phyloP scores from a whole-genome alignment of 2,329 filamentous ascomycete genomes.

The Colletotrichum theobromicola region DNA sequence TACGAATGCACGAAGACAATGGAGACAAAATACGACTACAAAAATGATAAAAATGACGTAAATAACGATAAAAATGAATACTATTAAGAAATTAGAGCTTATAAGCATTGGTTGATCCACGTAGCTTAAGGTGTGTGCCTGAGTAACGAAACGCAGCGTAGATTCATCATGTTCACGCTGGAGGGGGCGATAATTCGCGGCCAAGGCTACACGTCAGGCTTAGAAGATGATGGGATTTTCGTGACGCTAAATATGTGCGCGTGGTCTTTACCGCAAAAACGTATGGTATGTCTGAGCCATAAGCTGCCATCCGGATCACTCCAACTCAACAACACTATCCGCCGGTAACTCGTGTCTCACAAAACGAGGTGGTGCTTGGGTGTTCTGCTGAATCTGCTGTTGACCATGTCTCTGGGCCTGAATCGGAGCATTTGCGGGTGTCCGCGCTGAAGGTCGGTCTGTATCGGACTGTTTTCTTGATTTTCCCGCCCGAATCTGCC shows the following conservation, averaged over 20 bases:
- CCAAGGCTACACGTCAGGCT: background rate
- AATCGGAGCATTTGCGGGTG: rapidly evolving
- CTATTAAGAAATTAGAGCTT: background rate
- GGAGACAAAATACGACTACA: background rate
- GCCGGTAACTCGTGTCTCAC: background rate
- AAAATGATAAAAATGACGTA: background rate
- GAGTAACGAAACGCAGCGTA: background rate
- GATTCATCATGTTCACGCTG: background rate
- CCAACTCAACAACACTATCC: background rate
- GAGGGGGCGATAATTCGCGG: no score
- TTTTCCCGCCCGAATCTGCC: background rate
- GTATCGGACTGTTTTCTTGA: background rate
- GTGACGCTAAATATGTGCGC: background rate
- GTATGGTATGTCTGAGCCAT: background rate
- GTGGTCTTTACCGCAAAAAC: background rate
- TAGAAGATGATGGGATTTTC: background rate
- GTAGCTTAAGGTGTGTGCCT: background rate
- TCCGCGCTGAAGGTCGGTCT: background rate
- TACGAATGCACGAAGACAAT: background rate
- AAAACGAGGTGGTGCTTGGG: background rate
- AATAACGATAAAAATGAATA: background rate
- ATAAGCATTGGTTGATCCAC: background rate
- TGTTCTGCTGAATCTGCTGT: background rate
- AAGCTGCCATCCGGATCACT: background rate
- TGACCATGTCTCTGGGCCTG: background rate